These are phyloP conservation scores for Puccinia coronata DNA, from an alignment of 1,284 basidiomycete species.

Conservation along the genomic window DNA sequence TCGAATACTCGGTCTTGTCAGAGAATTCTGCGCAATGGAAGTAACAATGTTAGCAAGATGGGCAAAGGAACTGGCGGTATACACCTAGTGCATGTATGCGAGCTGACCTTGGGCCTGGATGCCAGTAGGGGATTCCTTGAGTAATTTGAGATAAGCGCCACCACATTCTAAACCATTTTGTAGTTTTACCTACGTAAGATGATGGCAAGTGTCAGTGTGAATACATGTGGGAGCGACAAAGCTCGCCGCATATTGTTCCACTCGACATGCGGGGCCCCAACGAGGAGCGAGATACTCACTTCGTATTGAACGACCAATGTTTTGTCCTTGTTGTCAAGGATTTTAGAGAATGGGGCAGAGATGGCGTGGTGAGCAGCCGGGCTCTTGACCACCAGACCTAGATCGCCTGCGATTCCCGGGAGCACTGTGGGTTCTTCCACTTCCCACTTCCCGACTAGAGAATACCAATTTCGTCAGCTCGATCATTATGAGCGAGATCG, in stretches of 20 bases:
- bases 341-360: conserved; percentile 79
- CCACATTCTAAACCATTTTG: conserved; percentile 99
- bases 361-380: conserved; percentile 96
- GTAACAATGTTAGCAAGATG: background rate
- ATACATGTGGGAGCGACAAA: background rate
- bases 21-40: conserved; percentile 42
- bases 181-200: conserved; percentile 73
- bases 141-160: conserved; percentile 97
- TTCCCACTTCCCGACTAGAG: conserved; percentile 95
- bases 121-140: conserved; percentile 61
- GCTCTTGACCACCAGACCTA: conserved; percentile 64
- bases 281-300: conserved; percentile 51
- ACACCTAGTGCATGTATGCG: background rate
- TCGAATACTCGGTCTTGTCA: conserved; percentile 80
- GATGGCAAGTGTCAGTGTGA: background rate
- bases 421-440: conserved; percentile 83
- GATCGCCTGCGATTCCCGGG: conserved; percentile 60
- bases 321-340: conserved; percentile 77
- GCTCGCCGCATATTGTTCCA: too few species aligned
- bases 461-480: conserved; percentile 63
- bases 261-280: too few species aligned
- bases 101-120: conserved; percentile 48
- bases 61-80: too few species aligned
- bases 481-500: background rate
- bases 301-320: conserved; percentile 97